Base-by-base conservation (phyloP, 768 basidiomycete genomes). In the Crucibulum laeve region DNA sequence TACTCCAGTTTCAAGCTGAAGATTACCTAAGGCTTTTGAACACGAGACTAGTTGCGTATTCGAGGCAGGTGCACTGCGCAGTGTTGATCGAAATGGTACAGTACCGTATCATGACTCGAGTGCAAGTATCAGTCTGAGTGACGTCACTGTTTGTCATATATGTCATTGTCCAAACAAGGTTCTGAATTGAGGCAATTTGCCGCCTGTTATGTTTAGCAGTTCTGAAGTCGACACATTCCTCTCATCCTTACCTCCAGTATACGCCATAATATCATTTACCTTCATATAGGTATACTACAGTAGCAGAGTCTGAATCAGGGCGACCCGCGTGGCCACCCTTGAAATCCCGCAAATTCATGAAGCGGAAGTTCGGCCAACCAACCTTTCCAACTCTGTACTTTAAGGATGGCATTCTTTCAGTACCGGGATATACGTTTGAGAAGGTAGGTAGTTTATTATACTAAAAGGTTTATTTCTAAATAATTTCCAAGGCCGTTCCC, bases 361-460 rank as follows among this genome's bases (percentile, higher is more conserved):
- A 69, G 54, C 72, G 68, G 50, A 81, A 77, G 59, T 71, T 76
- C 49, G 77, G 72, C 19, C 80, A 77, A 47, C 68, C 77, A 6
- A 71, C 77, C 22, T 73, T 78, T 40, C 76, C 80, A 2, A 80
- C 73, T 39, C 66, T 79, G 2, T 80, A 76, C 52, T 84, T 80
- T 57, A 70, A 68, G 53, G 77, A 77, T 56, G 68, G 65, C 21
- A 62, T 82, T 25, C 73, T 87, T 5, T 79, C 77, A 10, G 70
- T 84, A n/a, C 82, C 84, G 13, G 84, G 82, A 1, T 87, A 82
- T 55, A 79, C 80, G 0, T 84, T 87, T 53, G 81, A 83, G 52
- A 80, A 79, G 73, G 83, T 80, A 40, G 14, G 65, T 47, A 21
- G 38, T 25, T 42, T 28, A 26, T 15, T 32, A 11, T 13, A 24